Percentiles rank a stretch among this genome's conserved stretches.
Conservation (phyloP, 768 basidiomycete species). For the Tulasnella sp. region DNA sequence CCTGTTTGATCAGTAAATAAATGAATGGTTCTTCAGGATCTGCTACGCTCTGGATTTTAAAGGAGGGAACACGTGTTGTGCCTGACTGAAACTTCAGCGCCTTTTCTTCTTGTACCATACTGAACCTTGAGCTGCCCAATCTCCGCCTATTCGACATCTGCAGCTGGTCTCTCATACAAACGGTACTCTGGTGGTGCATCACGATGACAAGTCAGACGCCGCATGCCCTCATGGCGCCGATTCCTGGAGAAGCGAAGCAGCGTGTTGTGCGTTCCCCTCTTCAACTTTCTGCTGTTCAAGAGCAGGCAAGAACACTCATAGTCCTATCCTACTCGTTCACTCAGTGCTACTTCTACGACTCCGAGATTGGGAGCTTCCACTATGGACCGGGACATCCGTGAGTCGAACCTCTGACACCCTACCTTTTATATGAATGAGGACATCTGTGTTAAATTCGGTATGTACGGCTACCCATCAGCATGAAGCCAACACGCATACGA, state of each 20-base stretch:
- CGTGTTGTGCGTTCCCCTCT: conserved; percentile 56
- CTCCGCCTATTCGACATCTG: too few species aligned
- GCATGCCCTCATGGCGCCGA: conserved; percentile 37
- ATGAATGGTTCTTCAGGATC: too few species aligned
- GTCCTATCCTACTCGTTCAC: not conserved
- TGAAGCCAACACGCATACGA: conserved; percentile 96
- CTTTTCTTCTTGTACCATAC: not conserved
- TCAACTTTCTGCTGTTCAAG: not conserved
- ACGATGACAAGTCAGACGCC: conserved; percentile 11
- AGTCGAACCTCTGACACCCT: conserved; percentile 25
- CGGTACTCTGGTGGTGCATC: not conserved
- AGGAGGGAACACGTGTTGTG: not conserved
- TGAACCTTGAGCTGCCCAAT: too few species aligned
- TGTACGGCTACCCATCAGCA: conserved; percentile 43
- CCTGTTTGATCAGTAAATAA: too few species aligned
- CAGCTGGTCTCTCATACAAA: not conserved
- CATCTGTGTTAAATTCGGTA: too few species aligned
- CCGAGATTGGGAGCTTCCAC: conserved; percentile 97
- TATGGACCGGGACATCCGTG: conserved; percentile 97
- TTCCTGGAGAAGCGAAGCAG: conserved; percentile 73
- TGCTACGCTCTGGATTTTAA: too few species aligned
- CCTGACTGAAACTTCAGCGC: not conserved
- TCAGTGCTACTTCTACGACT: conserved; percentile 99
- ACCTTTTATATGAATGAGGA: not conserved
- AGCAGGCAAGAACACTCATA: not conserved